These are phyloP conservation scores for Leishmania tarentolae DNA, from an alignment of 208 protist genomes.

Conservation along the genomic window DNA sequence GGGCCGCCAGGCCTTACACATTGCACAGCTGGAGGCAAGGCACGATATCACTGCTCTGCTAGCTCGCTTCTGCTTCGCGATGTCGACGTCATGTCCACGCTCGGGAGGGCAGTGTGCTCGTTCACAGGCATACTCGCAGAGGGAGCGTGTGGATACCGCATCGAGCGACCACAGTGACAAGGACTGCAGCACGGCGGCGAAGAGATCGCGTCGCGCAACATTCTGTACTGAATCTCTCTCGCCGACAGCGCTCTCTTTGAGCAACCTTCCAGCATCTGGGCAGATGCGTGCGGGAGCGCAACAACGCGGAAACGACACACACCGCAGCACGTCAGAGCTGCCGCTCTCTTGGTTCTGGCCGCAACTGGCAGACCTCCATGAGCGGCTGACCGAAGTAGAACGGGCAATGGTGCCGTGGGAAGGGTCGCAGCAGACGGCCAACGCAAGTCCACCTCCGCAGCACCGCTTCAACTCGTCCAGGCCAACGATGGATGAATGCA, in stretches of 20 bases:
- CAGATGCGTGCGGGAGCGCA: not conserved
- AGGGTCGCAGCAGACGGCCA: not conserved
- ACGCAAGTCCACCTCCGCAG: not conserved
- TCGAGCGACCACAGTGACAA: not conserved
- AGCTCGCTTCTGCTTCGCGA: not conserved
- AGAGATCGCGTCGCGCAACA: not conserved
- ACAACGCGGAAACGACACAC: not conserved
- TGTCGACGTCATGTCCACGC: not conserved
- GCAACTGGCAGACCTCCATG: not conserved
- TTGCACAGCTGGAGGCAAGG: not conserved
- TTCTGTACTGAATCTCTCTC: not conserved
- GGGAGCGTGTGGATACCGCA: not conserved
- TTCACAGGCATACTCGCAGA: not conserved
- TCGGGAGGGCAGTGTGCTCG: not conserved
- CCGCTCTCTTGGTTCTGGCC: not conserved
- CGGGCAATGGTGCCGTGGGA: not conserved
- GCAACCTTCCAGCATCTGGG: not conserved
- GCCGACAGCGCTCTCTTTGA: not conserved
- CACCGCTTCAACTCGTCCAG: not conserved
- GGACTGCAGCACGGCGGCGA: not conserved
- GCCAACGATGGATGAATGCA: constrained; percentile 13
- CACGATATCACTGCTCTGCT: not conserved
- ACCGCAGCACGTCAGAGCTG: not conserved
- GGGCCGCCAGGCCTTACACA: not conserved
- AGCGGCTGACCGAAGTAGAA: not conserved